Evolutionary conservation across 148 eudicot species (phyloP), one percentile per base, ranked within the genome.

Genomic region (Mesembryanthemum crystallinum): DNA sequence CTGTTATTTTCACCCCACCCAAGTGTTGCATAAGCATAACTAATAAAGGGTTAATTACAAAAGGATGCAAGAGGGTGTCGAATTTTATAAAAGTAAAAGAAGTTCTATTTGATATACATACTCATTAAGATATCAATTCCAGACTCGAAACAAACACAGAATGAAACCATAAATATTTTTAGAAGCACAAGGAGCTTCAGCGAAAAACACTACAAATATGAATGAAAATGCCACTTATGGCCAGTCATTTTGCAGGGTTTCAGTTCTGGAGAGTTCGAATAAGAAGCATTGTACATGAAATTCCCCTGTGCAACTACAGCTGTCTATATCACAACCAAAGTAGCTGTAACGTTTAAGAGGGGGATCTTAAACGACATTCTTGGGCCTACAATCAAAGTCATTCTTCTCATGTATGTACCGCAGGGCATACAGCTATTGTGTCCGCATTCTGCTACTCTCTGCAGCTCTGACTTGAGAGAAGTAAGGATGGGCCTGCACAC

Each of bases 401-500:
- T 10, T 30, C 55, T 14, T 1, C 28, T 58, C 69, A 45, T 43
- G 32, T 11, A 28, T 45, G 58, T 20, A 3, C 13, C 17, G 17
- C 0, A 57, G 59, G 59, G 68, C 9, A 52, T 3, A 63, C 66
- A 4, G 52, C 81, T 88, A 88, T 78, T 87, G 89, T 15, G 88
- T 85, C 54, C 97, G 83, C 88, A 83, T 90, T 83, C 98, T 88
- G 86, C 93, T 90, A 72, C 77, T 92, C 81, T 94, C 98, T 23
- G 94, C 98, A 75, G 98, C 96, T 82, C 96, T 82, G 60, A 94
- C 98, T 87, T 92, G 96, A 67, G 85, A 73, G 79, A 94, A 94
- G 71, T 94, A 94, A 33, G 94, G 94, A 82, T 92, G 97, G 35
- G 90, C 93, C 98, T 94, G 43, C 71, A 49, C 62, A 30, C 43